Percentiles rank a stretch among this genome's conserved stretches.
Conservation (phyloP, 345 rosid species). For the Syzygium aromaticum region DNA sequence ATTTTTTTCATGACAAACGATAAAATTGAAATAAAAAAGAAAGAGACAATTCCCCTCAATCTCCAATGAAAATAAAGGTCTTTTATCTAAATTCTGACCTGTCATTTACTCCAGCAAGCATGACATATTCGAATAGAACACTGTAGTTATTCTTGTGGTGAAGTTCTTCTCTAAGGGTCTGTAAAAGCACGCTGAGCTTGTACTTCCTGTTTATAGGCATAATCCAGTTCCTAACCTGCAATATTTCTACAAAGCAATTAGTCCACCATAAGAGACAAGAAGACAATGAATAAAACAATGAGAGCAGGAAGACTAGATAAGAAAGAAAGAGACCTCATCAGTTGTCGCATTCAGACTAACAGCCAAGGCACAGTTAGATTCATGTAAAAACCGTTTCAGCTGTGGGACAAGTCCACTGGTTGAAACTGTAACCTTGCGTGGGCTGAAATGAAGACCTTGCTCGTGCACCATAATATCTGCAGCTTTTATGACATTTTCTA, state of each 20-base stretch:
- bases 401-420: conserved; percentile 96
- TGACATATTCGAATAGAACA: conserved; percentile 84
- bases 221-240: conserved; percentile 91
- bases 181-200: conserved; percentile 67
- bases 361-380: conserved; percentile 77
- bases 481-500: conserved; percentile 76
- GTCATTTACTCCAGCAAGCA: conserved; percentile 90
- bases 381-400: conserved; percentile 69
- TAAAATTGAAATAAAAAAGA: neutral
- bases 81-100: conserved; percentile 29
- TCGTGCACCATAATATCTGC: conserved; percentile 79
- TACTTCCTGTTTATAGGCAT: conserved; percentile 91
- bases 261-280: neutral
- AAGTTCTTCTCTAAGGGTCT: conserved; percentile 70
- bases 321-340: conserved; percentile 59
- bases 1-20: neutral
- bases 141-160: conserved; percentile 50
- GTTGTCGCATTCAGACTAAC: conserved; percentile 96
- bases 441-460: conserved; percentile 92
- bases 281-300: neutral
- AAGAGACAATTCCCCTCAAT: neutral
- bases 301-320: neutral
- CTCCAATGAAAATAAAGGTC: neutral
- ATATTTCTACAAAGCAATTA: neutral
- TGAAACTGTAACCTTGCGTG: conserved; percentile 87